These are phyloP conservation scores for Naganishia randhawae DNA, from an alignment of 768 basidiomycete species.

Conservation along the genomic window DNA sequence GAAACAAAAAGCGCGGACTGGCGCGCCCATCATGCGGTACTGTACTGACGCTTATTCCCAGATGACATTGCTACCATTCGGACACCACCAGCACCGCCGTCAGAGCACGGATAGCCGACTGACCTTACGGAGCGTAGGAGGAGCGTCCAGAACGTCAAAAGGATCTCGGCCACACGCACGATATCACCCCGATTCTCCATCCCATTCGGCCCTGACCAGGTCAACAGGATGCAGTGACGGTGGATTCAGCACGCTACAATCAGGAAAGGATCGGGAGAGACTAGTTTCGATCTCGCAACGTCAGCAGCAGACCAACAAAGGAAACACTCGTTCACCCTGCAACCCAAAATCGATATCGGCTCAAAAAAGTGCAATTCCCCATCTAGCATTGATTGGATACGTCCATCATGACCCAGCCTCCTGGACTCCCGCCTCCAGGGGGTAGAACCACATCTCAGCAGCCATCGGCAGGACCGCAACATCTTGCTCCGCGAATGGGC, in stretches of 20 bases:
- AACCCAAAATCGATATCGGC: constrained; percentile 1
- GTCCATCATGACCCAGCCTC: constrained; percentile 20
- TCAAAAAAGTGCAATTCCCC: not conserved
- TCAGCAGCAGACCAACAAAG: no score
- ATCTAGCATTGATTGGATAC: not conserved
- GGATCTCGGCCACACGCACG: not conserved
- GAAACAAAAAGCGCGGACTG: no score
- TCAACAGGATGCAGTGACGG: constrained; percentile 4
- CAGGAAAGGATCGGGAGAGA: constrained; percentile 2
- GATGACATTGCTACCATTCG: no score
- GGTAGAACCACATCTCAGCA: not conserved
- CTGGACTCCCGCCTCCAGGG: constrained; percentile 24
- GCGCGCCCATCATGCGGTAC: no score
- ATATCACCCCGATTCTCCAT: not conserved
- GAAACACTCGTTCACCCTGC: not conserved
- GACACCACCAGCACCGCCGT: not conserved
- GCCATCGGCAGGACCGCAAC: constrained; percentile 14
- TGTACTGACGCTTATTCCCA: no score
- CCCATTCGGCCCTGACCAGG: not conserved
- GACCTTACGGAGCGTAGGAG: not conserved
- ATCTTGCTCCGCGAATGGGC: constrained; percentile 11
- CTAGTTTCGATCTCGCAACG: not conserved
- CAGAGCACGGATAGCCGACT: not conserved
- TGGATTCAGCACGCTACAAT: not conserved
- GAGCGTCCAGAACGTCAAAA: not conserved